These are phyloP conservation scores for Akanthomyces dipterigenus DNA, from an alignment of 2,329 filamentous ascomycete species.

Conservation along the genomic window DNA sequence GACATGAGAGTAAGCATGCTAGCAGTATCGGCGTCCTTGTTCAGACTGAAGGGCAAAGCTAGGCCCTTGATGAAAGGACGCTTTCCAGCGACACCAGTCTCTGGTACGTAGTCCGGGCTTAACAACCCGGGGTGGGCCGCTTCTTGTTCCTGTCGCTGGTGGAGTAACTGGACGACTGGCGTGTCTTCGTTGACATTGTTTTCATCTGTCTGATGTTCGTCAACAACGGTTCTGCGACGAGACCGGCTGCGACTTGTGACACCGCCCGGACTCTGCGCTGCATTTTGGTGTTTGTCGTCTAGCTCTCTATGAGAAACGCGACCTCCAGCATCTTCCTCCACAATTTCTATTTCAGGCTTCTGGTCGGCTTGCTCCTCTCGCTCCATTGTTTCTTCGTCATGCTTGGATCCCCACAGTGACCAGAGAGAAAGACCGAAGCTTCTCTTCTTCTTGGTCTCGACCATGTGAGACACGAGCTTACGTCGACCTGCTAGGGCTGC, in stretches of 20 bases:
- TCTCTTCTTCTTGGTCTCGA: conserved; percentile 52
- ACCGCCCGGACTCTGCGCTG: conserved; percentile 17
- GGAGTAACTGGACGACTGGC: conserved; percentile 36
- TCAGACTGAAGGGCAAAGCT: conserved; percentile 66
- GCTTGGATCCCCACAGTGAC: conserved; percentile 82
- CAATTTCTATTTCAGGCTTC: conserved; percentile 23
- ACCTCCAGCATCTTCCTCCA: conserved; percentile 34
- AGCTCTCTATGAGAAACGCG: conserved; percentile 4
- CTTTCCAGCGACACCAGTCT: conserved; percentile 50
- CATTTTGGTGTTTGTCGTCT: conserved; percentile 34
- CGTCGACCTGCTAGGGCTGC: conserved; percentile 73
- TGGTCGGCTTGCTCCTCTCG: conserved; percentile 47
- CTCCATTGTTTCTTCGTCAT: conserved; percentile 69
- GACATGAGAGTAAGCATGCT: conserved; percentile 64
- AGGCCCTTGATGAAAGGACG: conserved; percentile 62
- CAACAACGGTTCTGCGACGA: conserved; percentile 39
- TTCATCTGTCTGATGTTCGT: conserved; percentile 42
- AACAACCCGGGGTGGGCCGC: conserved; percentile 35
- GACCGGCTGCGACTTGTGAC: conserved; percentile 33
- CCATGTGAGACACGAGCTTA: conserved; percentile 31
- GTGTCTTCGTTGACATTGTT: conserved; percentile 31
- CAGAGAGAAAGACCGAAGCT: conserved; percentile 76
- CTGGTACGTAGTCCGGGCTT: conserved; percentile 35
- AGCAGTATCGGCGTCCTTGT: conserved; percentile 56
- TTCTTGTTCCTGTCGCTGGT: conserved; percentile 33